Evolutionary conservation across 306 rosid genomes (phyloP), one percentile per base, ranked within the genome.

Genomic region (Vigna unguiculata): DNA sequence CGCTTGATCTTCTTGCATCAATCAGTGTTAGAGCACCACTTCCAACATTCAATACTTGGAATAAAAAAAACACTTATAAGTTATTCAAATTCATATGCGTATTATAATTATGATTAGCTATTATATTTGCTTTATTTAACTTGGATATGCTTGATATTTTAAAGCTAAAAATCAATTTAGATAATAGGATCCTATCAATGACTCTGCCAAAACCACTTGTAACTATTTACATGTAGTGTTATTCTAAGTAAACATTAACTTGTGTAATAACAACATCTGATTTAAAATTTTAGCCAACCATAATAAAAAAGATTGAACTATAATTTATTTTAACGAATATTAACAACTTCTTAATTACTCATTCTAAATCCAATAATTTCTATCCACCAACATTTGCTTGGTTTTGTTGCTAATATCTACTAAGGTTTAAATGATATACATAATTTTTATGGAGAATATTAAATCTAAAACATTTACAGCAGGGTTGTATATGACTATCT

Each of bases 401-500:
- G 36, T 21, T 17, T 55, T 2, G 55, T 55, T 43, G 45, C 45
- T 32, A 59, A 15, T 59, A 43, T 41, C 70, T 59, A 61, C 46
- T 13, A 21, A 24, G 76, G 68, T 13, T 45, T 46, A 24, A 30
- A 62, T 21, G 36, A 45, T 30, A 77, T 11, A 11, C n/a, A 12
- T 13, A 8, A 28, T 57, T 66, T 59, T 17, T 16, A 54, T 9
- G 63, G 77, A 78, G 43, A 78, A 45, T 69, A 57, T 41, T 65
- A 60, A 82, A 67, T 64, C 40, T 19, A 36, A 66, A 83, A 54
- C 59, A 76, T 97, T 89, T 86, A 90, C 98, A 64, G 97, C 91
- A 51, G 97, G 98, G 76, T 94, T 86, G 82, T 75, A 83, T 81
- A 94, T 90, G 85, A 90, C 98, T 78, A 94, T 94, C 91, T 94